Conservation (phyloP, 768 basidiomycete genomes). For the Amanita rubescens region DNA sequence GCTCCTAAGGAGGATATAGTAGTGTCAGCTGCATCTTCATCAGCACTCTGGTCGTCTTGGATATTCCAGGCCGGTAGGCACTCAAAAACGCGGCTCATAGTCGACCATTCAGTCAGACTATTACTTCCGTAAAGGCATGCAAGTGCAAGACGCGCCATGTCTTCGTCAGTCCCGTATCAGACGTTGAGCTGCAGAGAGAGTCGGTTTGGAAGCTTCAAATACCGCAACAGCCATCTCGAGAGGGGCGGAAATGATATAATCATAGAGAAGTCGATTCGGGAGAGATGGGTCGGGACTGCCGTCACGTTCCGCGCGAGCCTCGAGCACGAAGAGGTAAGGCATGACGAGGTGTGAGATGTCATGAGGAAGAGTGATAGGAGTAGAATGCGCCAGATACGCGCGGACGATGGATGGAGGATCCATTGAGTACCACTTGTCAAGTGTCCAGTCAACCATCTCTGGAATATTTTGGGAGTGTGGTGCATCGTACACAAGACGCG, state of each 20-base stretch:
- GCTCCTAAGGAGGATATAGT: conserved; percentile 75
- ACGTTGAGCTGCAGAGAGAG: conserved; percentile 59
- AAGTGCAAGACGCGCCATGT: conserved; percentile 79
- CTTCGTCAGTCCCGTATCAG: conserved; percentile 76
- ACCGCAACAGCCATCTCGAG: conserved; percentile 65
- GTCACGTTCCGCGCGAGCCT: conserved; percentile 77
- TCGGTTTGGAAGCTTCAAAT: conserved; percentile 91
- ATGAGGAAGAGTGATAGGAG: conserved; percentile 50
- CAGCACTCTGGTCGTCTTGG: conserved; percentile 43
- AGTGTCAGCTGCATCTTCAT: conserved; percentile 73
- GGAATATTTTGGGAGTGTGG: conserved; percentile 33
- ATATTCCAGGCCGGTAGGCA: conserved; percentile 91
- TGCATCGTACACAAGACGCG: conserved; percentile 81
- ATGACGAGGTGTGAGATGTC: conserved; percentile 76
- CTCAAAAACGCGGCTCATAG: conserved; percentile 91
- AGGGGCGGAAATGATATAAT: conserved; percentile 63
- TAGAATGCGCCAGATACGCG: conserved; percentile 73
- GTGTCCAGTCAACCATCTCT: conserved; percentile 60
- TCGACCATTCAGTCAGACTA: conserved; percentile 63
- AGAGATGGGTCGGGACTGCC: conserved; percentile 63
- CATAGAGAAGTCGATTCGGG: conserved; percentile 58
- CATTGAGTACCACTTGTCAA: conserved; percentile 67
- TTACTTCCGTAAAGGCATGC: conserved; percentile 84
- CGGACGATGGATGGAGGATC: conserved; percentile 54
- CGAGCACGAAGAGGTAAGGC: conserved; percentile 91